Evolutionary conservation across 2,329 filamentous ascomycete genomes (phyloP).

Genomic region (Xylaria polymorpha): DNA sequence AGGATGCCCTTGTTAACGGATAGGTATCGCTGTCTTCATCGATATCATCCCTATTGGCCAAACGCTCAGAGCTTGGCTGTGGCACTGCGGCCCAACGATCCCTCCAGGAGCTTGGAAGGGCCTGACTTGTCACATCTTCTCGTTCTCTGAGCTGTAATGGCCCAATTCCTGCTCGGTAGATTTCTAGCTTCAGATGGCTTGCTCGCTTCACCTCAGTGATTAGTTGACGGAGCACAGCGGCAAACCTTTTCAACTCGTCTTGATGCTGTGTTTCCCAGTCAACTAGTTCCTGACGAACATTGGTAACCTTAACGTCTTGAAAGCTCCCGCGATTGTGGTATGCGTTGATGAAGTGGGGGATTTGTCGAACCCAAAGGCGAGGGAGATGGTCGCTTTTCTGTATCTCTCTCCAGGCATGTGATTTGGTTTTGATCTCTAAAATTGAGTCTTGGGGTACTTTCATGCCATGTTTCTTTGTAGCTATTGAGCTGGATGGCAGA

Average conservation of each 20-base stretch:
- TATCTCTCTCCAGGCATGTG: conserved; percentile 25
- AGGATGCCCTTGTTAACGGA: conserved; percentile 27
- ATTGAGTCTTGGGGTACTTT: conserved; percentile 39
- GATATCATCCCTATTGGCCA: conserved; percentile 25
- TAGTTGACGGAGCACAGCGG: conserved; percentile 37
- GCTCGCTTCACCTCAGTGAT: conserved; percentile 40
- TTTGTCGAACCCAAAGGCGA: conserved; percentile 45
- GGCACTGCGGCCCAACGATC: conserved; percentile 34
- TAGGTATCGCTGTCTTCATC: conserved; percentile 36
- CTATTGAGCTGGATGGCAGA: neutral
- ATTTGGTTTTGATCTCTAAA: conserved; percentile 44
- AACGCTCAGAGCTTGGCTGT: conserved; percentile 8
- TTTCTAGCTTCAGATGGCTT: conserved; percentile 41
- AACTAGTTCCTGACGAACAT: conserved; percentile 32
- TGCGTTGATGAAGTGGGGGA: conserved; percentile 42
- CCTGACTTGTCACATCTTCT: conserved; percentile 32
- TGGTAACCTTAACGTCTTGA: conserved; percentile 34
- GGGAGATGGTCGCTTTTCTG: conserved; percentile 41
- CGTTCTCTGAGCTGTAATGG: conserved; percentile 43
- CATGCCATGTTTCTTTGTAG: conserved; percentile 20
- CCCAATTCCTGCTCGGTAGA: conserved; percentile 39
- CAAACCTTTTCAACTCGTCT: conserved; percentile 39
- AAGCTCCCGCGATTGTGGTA: conserved; percentile 41
- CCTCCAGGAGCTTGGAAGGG: conserved; percentile 41
- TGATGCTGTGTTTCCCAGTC: conserved; percentile 42